Evolutionary conservation across 208 protist species (phyloP).

Genomic region (Leptomonas seymouri): DNA sequence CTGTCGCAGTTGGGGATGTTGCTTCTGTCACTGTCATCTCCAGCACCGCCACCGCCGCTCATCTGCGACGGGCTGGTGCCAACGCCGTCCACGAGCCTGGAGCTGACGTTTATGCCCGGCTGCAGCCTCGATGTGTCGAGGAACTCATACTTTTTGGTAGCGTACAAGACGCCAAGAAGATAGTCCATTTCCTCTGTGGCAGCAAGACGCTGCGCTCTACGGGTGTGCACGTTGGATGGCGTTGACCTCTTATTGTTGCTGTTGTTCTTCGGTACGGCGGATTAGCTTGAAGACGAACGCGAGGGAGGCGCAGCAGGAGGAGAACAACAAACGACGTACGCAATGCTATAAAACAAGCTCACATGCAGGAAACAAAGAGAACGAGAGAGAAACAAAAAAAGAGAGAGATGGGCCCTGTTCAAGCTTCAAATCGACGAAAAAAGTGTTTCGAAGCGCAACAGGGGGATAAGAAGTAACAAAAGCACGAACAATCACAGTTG

Average conservation of each 20-base stretch:
- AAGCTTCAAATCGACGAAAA: too few relatives aligned
- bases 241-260: too few relatives aligned
- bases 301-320: background rate
- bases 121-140: conserved; percentile 23
- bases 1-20: background rate
- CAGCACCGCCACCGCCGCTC: too few relatives aligned
- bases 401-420: too few relatives aligned
- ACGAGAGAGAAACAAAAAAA: conserved; percentile 4
- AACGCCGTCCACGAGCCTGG: background rate
- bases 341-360: too few relatives aligned
- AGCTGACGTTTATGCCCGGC: conserved; percentile 11
- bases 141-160: conserved; percentile 44
- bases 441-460: background rate
- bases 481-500: too few relatives aligned
- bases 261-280: too few relatives aligned
- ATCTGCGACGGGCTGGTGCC: background rate
- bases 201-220: background rate
- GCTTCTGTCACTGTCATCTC: conserved; percentile 11
- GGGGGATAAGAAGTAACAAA: too few relatives aligned
- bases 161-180: conserved; percentile 41
- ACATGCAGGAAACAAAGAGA: too few relatives aligned
- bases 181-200: conserved; percentile 38
- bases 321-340: background rate
- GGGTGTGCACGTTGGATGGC: too few relatives aligned
- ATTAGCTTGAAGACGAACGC: too few relatives aligned